Evolutionary conservation across 176 grass and related monocot genomes (phyloP).

Genomic region (Hsuehochloa calcarea): DNA sequence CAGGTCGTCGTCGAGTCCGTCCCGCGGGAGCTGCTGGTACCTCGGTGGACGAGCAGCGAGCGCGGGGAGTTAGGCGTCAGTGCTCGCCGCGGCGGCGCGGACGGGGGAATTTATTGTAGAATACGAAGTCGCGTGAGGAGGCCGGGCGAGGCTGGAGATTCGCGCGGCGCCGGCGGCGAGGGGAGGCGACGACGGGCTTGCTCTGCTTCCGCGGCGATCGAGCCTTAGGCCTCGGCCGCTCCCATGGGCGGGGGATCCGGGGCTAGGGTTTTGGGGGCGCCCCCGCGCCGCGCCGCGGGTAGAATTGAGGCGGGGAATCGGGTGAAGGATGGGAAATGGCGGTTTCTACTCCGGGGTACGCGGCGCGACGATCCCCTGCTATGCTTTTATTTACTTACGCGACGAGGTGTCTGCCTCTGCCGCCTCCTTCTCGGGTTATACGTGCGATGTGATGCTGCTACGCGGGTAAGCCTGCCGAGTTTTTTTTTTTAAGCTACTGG

Average conservation of each 20-base stretch:
- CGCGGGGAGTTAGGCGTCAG: neutral
- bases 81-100: slow-evolving; percentile 20
- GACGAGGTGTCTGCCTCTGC: neutral
- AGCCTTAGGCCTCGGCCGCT: neutral
- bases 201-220: slow-evolving; percentile 20
- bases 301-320: neutral
- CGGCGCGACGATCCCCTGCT: neutral
- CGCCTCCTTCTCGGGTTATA: neutral
- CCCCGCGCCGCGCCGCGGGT: neutral
- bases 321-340: neutral
- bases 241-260: neutral
- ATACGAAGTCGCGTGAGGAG: slow-evolving; percentile 32
- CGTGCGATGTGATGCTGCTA: neutral
- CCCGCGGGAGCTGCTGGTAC: slow-evolving; percentile 15
- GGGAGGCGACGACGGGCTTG: slow-evolving; percentile 3
- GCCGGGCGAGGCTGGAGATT: slow-evolving; percentile 4
- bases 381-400: neutral
- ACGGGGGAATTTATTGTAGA: slow-evolving; percentile 34
- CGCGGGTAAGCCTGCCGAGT: neutral
- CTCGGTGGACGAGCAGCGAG: slow-evolving; percentile 21
- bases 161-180: slow-evolving; percentile 22
- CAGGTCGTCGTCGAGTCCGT: slow-evolving; percentile 25
- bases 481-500: too few species aligned
- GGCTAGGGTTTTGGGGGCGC: slow-evolving; percentile 41
- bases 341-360: neutral